Evolutionary conservation across 2,329 filamentous ascomycete genomes (phyloP).

Genomic region (Venturiaceae sp.): DNA sequence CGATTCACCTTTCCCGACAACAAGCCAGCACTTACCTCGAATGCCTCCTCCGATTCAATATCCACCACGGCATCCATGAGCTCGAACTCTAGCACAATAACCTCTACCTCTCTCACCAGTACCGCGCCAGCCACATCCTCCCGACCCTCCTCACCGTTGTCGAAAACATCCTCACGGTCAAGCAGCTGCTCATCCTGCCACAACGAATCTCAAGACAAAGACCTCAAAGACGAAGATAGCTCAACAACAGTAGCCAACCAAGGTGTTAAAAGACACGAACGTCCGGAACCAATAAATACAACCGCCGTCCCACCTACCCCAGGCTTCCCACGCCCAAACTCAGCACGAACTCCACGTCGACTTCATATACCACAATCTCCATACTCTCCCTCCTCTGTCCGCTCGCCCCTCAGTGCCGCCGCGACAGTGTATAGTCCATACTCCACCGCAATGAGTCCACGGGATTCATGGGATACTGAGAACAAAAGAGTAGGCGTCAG

Average conservation of each 20-base stretch:
- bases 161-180: constrained; percentile 21
- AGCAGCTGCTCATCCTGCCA: constrained; percentile 23
- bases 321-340: constrained; percentile 54
- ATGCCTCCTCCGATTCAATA: constrained; percentile 25
- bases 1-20: constrained; percentile 37
- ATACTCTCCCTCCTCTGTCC: constrained; percentile 47
- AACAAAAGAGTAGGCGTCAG: constrained; percentile 53
- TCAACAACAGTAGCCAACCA: constrained; percentile 2
- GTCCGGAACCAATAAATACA: constrained; percentile 11
- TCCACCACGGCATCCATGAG: constrained; percentile 17
- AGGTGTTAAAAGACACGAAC: constrained; percentile 1
- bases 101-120: constrained; percentile 3
- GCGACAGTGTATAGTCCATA: constrained; percentile 59
- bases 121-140: constrained; percentile 14
- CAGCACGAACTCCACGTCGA: constrained; percentile 49
- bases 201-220: background rate
- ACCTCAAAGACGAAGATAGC: constrained; percentile 10
- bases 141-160: constrained; percentile 20
- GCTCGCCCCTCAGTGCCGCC: constrained; percentile 58
- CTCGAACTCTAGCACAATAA: constrained; percentile 6
- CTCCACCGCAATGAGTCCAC: constrained; percentile 57
- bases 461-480: constrained; percentile 67
- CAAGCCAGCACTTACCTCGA: constrained; percentile 19
- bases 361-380: constrained; percentile 73
- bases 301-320: constrained; percentile 41